These are phyloP conservation scores for Hysterium pulicare DNA, from an alignment of 2,329 filamentous ascomycete species.

Conservation along the genomic window DNA sequence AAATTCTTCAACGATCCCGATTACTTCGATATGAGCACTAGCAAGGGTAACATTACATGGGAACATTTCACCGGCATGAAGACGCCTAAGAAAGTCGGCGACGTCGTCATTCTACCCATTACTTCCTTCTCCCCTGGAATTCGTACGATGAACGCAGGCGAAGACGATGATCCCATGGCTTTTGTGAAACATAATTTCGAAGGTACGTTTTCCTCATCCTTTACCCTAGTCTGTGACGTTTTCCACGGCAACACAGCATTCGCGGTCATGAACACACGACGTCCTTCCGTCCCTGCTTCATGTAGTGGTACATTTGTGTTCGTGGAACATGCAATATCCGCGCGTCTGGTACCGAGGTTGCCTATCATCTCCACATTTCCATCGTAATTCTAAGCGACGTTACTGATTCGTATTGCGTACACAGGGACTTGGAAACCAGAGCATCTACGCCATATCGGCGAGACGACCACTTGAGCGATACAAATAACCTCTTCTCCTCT, in stretches of 20 bases:
- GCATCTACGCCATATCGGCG: slow-evolving; percentile 65
- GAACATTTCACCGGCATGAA: slow-evolving; percentile 87
- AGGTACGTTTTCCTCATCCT: slow-evolving; percentile 54
- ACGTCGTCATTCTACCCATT: slow-evolving; percentile 90
- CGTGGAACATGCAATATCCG: neutral
- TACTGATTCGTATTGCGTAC: neutral
- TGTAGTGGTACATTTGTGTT: slow-evolving; percentile 5
- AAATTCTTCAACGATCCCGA: slow-evolving; percentile 87
- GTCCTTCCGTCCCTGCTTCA: slow-evolving; percentile 7
- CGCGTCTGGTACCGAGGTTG: neutral
- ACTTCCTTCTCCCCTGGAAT: slow-evolving; percentile 97
- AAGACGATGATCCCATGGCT: slow-evolving; percentile 88
- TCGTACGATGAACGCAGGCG: slow-evolving; percentile 85
- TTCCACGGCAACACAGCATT: neutral
- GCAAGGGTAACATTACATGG: slow-evolving; percentile 74
- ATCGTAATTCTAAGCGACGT: neutral
- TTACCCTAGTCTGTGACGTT: neutral
- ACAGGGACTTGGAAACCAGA: slow-evolving; percentile 75
- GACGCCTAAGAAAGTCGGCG: slow-evolving; percentile 79
- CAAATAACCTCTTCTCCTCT: neutral
- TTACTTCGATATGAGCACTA: slow-evolving; percentile 77
- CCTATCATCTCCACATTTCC: neutral
- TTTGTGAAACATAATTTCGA: slow-evolving; percentile 98
- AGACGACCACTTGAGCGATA: slow-evolving; percentile 4
- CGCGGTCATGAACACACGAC: neutral